These are phyloP conservation scores for Abrus pulchellus DNA, from an alignment of 306 rosid genomes.

Conservation along the genomic window DNA sequence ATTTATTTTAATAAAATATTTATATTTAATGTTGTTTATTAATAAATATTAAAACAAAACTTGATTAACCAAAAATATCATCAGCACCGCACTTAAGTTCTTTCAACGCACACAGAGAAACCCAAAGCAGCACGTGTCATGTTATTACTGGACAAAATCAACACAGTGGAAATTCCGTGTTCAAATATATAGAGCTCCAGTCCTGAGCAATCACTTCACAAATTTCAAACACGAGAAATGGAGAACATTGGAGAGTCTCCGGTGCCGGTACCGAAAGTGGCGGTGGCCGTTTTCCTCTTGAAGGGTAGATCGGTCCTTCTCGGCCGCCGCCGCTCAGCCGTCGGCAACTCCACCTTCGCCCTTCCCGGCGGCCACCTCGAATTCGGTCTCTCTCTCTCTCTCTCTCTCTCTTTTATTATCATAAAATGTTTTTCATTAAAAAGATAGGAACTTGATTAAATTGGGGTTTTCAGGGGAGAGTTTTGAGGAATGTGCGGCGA, in stretches of 20 bases:
- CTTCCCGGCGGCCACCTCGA: conserved; percentile 72
- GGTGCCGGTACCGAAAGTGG: conserved; percentile 61
- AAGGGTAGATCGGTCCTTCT: conserved; percentile 55
- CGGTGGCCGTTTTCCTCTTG: conserved; percentile 64
- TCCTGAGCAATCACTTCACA: not conserved
- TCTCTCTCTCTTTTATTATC: not conserved
- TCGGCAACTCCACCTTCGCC: conserved; percentile 60
- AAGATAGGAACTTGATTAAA: not conserved
- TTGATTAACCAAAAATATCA: too few species aligned
- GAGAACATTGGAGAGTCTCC: conserved; percentile 39
- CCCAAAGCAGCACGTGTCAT: too few species aligned
- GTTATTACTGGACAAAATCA: too few species aligned
- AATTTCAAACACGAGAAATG: conserved; percentile 26
- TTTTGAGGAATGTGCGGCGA: conserved; percentile 76
- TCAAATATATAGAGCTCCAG: too few species aligned
- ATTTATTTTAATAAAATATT: too few species aligned
- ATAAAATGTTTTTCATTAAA: not conserved
- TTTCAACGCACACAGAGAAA: too few species aligned
- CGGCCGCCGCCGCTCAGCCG: conserved; percentile 61
- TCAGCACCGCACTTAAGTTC: too few species aligned
- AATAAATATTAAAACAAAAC: too few species aligned
- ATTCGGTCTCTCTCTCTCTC: conserved; percentile 51
- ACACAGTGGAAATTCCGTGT: too few species aligned
- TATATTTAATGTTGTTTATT: too few species aligned
- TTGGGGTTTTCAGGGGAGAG: conserved; percentile 64